phyloP scores from a whole-genome alignment of 108 stramenopile genomes.

The Thalassiosira profunda region DNA sequence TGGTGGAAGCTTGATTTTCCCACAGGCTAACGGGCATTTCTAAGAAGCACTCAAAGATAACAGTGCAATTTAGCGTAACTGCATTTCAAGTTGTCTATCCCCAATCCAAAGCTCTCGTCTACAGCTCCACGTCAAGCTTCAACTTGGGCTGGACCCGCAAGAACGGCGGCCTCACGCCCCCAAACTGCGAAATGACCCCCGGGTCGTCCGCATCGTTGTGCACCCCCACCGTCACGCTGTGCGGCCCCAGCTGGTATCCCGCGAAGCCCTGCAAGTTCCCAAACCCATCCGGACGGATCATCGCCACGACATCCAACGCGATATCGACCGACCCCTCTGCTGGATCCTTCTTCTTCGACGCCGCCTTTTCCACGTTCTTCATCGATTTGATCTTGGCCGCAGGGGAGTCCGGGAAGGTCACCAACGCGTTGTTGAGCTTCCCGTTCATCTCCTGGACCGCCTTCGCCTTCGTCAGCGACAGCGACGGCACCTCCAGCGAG shows the following conservation, averaged over 20 bases:
- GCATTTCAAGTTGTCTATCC: too few species aligned
- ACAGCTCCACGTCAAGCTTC: conserved; percentile 88
- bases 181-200: conserved; percentile 81
- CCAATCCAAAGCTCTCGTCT: too few species aligned
- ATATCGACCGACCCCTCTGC: conserved; percentile 65
- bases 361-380: conserved; percentile 59
- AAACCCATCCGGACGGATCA: conserved; percentile 91
- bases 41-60: too few species aligned
- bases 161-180: conserved; percentile 87
- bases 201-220: conserved; percentile 94
- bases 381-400: conserved; percentile 72
- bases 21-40: too few species aligned
- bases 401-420: conserved; percentile 77
- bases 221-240: conserved; percentile 84
- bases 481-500: conserved; percentile 71
- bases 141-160: conserved; percentile 90
- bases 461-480: conserved; percentile 72
- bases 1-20: too few species aligned
- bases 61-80: too few species aligned
- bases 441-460: conserved; percentile 68
- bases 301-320: conserved; percentile 79
- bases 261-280: conserved; percentile 91
- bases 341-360: conserved; percentile 75
- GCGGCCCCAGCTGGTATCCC: conserved; percentile 82
- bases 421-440: conserved; percentile 66